These are phyloP conservation scores for Pythium monospermum DNA, from an alignment of 352 stramenopile genomes.

Conservation along the genomic window DNA sequence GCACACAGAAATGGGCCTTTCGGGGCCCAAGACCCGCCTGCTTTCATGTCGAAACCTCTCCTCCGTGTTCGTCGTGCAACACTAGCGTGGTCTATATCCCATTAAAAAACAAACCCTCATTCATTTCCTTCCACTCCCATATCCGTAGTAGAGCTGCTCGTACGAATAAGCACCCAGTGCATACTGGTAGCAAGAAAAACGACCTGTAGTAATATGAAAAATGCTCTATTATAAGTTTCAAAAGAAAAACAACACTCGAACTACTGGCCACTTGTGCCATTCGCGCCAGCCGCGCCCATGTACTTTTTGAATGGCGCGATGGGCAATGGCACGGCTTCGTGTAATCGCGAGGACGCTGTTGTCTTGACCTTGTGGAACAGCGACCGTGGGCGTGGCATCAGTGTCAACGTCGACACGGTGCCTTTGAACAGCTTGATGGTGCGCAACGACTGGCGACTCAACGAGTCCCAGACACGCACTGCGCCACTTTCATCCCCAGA, in stretches of 20 bases:
- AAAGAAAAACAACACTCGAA: too few relatives aligned
- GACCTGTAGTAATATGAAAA: too few relatives aligned
- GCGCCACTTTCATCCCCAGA: slow-evolving; percentile 55
- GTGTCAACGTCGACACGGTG: slow-evolving; percentile 43
- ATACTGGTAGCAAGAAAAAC: too few relatives aligned
- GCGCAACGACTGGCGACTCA: slow-evolving; percentile 61
- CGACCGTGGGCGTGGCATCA: slow-evolving; percentile 41
- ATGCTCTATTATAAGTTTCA: slow-evolving; percentile 4
- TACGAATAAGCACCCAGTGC: too few relatives aligned
- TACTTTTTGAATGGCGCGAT: slow-evolving; percentile 76
- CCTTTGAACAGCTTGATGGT: slow-evolving; percentile 67
- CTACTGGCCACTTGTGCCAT: slow-evolving; percentile 4
- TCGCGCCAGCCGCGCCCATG: slow-evolving; percentile 27
- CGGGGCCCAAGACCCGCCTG: slow-evolving; percentile 35
- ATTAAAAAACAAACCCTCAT: not conserved
- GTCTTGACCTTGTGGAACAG: slow-evolving; percentile 62
- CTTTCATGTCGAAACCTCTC: slow-evolving; percentile 46
- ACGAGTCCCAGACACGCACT: slow-evolving; percentile 62
- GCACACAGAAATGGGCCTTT: slow-evolving; percentile 29
- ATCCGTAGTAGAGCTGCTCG: not conserved
- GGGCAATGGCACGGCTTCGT: slow-evolving; percentile 32
- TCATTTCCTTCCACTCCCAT: too few relatives aligned
- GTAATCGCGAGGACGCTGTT: slow-evolving; percentile 23
- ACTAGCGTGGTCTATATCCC: slow-evolving; percentile 49
- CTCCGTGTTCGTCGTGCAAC: slow-evolving; percentile 55